Conservation (phyloP, 345 rosid species). For the Lenwebbia sp. region DNA sequence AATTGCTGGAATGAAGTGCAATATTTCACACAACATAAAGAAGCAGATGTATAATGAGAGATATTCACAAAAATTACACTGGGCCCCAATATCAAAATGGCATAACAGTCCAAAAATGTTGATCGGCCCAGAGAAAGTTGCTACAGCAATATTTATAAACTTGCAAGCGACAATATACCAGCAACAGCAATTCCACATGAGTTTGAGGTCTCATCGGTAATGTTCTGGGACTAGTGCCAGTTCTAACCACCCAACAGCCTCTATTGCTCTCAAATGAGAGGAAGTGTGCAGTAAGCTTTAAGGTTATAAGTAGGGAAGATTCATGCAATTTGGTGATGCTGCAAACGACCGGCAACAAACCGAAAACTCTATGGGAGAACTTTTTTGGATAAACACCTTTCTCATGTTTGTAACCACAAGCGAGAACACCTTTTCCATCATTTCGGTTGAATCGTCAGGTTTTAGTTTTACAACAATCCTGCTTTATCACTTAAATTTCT, state of each 20-base stretch:
- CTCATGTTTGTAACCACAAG: not conserved
- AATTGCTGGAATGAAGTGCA: not conserved
- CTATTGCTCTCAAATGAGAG: not conserved
- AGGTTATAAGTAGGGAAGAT: not conserved
- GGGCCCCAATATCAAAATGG: not conserved
- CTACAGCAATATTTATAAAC: not conserved
- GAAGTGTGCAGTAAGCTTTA: not conserved
- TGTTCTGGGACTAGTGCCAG: not conserved
- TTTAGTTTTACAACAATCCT: not conserved
- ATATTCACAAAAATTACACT: not conserved
- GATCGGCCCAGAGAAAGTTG: not conserved
- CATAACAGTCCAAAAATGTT: not conserved
- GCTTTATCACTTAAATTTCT: not conserved
- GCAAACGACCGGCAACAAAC: not conserved
- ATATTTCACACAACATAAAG: not conserved
- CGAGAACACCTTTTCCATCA: not conserved
- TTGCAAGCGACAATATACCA: not conserved
- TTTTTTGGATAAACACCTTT: not conserved
- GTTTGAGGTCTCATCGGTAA: not conserved
- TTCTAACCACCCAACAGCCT: not conserved
- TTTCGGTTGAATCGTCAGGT: not conserved
- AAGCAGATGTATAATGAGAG: not conserved
- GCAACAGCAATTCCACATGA: not conserved
- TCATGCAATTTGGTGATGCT: not conserved
- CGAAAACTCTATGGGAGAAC: not conserved